phyloP scores from a whole-genome alignment of 768 basidiomycete species.

The Arthromyces matolae region DNA sequence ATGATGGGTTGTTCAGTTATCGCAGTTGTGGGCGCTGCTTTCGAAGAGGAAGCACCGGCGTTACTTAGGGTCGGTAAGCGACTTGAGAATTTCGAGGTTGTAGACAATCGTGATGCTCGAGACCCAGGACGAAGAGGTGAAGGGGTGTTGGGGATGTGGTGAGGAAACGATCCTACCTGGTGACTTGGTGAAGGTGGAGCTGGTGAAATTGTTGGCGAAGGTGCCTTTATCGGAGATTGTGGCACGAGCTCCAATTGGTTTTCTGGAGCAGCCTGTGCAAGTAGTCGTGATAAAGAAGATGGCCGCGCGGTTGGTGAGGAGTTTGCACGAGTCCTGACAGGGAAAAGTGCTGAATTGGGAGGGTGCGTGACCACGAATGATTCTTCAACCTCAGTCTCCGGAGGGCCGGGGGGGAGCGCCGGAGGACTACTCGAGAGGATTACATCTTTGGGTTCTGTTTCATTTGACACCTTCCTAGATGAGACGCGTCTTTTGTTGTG shows the following conservation, averaged over 20 bases:
- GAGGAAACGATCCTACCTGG: constrained; percentile 32
- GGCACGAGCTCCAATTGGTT: constrained; percentile 20
- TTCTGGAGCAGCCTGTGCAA: constrained; percentile 68
- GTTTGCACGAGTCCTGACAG: constrained; percentile 57
- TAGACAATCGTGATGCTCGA: constrained; percentile 65
- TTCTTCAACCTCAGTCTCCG: constrained; percentile 70
- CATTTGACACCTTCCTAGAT: constrained; percentile 47
- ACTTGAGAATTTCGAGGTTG: constrained; percentile 65
- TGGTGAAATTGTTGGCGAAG: constrained; percentile 31
- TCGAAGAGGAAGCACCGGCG: constrained; percentile 42
- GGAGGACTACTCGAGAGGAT: constrained; percentile 31
- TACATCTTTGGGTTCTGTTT: constrained; percentile 35
- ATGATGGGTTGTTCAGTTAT: constrained; percentile 52
- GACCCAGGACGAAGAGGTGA: constrained; percentile 72
- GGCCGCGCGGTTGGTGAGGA: constrained; percentile 70
- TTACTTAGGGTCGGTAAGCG: constrained; percentile 59
- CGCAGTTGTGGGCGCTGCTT: constrained; percentile 68
- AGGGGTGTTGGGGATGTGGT: constrained; percentile 32
- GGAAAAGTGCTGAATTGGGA: constrained; percentile 67
- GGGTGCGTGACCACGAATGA: constrained; percentile 62
- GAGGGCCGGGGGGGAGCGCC: constrained; percentile 57
- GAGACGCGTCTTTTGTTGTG: constrained; percentile 57
- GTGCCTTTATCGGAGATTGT: constrained; percentile 26
- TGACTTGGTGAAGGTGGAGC: constrained; percentile 36
- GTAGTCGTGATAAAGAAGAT: constrained; percentile 73